A percentile compares a stretch with the other conserved stretches of the same genome.
These are phyloP conservation scores for Xylaria sp. DNA, from an alignment of 2,329 filamentous ascomycete genomes.

Conservation along the genomic window DNA sequence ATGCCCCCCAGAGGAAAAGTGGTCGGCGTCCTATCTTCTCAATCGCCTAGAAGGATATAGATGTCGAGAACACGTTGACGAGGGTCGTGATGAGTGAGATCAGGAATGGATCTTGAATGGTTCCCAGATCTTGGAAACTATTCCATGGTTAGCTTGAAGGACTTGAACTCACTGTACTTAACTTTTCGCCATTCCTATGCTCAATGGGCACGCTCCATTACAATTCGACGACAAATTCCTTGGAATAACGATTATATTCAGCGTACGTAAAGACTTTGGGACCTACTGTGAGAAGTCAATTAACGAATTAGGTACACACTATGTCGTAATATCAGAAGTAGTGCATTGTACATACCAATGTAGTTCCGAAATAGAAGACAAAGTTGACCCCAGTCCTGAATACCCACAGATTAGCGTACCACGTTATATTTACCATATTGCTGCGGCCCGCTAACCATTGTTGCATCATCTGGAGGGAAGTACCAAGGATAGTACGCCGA, in stretches of 20 bases:
- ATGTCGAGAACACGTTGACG: conserved; percentile 86
- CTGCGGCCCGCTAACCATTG: conserved; percentile 51
- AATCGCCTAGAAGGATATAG: conserved; percentile 84
- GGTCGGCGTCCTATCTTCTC: conserved; percentile 81
- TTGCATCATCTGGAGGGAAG: conserved; percentile 81
- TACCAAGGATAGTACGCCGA: conserved; percentile 73
- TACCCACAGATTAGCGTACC: no score
- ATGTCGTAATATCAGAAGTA: no score
- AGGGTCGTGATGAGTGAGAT: conserved; percentile 86
- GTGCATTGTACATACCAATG: conserved; percentile 56
- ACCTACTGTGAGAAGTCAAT: conserved; percentile 23
- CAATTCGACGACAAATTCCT: background rate
- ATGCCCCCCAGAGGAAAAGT: conserved; percentile 78
- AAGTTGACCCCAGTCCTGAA: conserved; percentile 80
- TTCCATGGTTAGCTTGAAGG: conserved; percentile 11
- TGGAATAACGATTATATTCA: background rate
- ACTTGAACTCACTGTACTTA: background rate
- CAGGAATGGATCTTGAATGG: conserved; percentile 78
- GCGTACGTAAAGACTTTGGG: background rate
- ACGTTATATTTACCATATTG: no score
- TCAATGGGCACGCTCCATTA: background rate
- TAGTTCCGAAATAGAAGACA: conserved; percentile 70
- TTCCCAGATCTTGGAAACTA: conserved; percentile 73
- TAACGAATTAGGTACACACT: no score
- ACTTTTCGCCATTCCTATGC: background rate